Evolutionary conservation across 2,329 filamentous ascomycete genomes (phyloP).

Genomic region (Talaromyces sp.): DNA sequence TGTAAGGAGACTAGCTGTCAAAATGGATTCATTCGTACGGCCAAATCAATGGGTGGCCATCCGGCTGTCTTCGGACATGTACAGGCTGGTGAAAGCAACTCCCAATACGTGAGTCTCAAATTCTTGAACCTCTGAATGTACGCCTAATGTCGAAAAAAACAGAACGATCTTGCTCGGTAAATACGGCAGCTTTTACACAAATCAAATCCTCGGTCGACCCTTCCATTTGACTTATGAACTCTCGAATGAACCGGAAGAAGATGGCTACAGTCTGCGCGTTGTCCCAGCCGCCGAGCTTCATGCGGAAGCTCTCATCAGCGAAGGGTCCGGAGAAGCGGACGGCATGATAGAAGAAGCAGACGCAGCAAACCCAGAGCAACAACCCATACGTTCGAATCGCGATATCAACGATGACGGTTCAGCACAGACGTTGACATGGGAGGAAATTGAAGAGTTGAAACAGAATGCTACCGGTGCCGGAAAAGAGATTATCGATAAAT

Average conservation of each 20-base stretch:
- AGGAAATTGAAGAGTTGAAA: slow-evolving; percentile 71
- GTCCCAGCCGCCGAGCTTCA: slow-evolving; percentile 81
- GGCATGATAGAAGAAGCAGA: slow-evolving; percentile 38
- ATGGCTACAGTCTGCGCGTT: slow-evolving; percentile 67
- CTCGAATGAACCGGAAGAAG: slow-evolving; percentile 64
- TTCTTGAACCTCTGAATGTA: slow-evolving; percentile 25
- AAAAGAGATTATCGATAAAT: slow-evolving; percentile 86
- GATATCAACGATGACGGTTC: slow-evolving; percentile 62
- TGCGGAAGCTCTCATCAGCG: slow-evolving; percentile 66
- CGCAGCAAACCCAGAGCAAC: slow-evolving; percentile 34
- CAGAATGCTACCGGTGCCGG: slow-evolving; percentile 73
- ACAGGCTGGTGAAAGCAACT: slow-evolving; percentile 58
- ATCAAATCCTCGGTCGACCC: slow-evolving; percentile 85
- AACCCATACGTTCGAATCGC: slow-evolving; percentile 61
- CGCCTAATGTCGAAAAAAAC: slow-evolving; percentile 19
- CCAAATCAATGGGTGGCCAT: slow-evolving; percentile 39
- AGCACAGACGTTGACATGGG: slow-evolving; percentile 72
- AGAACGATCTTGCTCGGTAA: slow-evolving; percentile 88
- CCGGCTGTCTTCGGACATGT: slow-evolving; percentile 54
- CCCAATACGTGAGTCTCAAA: slow-evolving; percentile 62
- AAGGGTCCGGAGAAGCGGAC: slow-evolving; percentile 39
- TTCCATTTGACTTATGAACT: slow-evolving; percentile 92
- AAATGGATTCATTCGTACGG: slow-evolving; percentile 42
- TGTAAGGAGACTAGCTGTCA: slow-evolving; percentile 1
- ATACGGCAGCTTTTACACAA: slow-evolving; percentile 86